A percentile compares a stretch with the other conserved stretches of the same genome.
These are phyloP conservation scores for Picea mariana DNA, from an alignment of 83 land plant genomes.

Conservation along the genomic window DNA sequence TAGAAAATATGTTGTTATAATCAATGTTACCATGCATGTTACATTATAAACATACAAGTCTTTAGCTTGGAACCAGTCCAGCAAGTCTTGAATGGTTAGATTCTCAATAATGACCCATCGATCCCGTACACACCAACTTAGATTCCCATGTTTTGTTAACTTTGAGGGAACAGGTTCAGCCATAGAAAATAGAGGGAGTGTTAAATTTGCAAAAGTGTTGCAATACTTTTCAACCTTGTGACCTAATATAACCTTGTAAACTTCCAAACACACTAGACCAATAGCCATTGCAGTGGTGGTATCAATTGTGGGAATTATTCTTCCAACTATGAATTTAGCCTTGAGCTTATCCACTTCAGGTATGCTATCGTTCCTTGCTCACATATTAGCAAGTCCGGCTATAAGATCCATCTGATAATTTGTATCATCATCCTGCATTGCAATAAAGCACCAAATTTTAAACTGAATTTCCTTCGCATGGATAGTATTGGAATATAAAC, in stretches of 20 bases:
- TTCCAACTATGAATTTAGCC: slow-evolving; percentile 76
- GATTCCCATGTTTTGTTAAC: slow-evolving; percentile 61
- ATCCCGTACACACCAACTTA: slow-evolving; percentile 91
- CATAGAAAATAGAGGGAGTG: slow-evolving; percentile 86
- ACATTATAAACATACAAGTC: slow-evolving; percentile 84
- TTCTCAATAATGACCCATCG: slow-evolving; percentile 76
- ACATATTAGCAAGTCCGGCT: slow-evolving; percentile 94
- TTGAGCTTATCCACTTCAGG: slow-evolving; percentile 92
- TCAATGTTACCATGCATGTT: slow-evolving; percentile 78
- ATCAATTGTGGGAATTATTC: slow-evolving; percentile 82
- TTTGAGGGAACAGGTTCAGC: slow-evolving; percentile 97
- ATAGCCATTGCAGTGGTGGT: slow-evolving; percentile 93
- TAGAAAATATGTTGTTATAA: slow-evolving; percentile 92
- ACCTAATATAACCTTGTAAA: slow-evolving; percentile 75
- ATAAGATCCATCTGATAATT: slow-evolving; percentile 92
- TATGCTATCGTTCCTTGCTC: slow-evolving; percentile 91
- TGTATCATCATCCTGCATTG: slow-evolving; percentile 68
- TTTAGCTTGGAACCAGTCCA: slow-evolving; percentile 72
- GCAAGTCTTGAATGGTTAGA: slow-evolving; percentile 62
- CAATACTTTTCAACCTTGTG: slow-evolving; percentile 80
- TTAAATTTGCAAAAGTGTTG: slow-evolving; percentile 87
- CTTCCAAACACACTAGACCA: slow-evolving; percentile 88
- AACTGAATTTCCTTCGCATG: background rate
- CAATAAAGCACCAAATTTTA: background rate
- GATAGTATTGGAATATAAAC: background rate